Conservation (phyloP, 306 rosid species). For the Hippophae gyantsensis region DNA sequence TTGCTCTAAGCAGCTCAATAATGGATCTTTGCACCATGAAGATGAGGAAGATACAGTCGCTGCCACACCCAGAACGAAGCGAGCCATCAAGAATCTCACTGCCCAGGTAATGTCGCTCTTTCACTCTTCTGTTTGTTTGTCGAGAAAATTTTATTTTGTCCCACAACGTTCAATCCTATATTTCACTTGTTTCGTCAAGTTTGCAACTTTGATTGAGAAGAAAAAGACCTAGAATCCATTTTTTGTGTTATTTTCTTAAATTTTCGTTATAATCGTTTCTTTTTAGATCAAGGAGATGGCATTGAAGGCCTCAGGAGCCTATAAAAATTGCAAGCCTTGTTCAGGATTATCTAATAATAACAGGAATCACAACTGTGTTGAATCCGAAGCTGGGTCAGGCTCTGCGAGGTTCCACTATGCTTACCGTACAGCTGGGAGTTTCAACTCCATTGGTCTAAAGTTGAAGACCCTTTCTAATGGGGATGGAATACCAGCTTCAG, state of each 20-base stretch:
- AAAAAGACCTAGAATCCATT: no score
- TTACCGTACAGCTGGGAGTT: slow-evolving; percentile 66
- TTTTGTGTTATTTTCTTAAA: no score
- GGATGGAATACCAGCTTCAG: slow-evolving; percentile 89
- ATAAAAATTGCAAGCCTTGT: slow-evolving; percentile 88
- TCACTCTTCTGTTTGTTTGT: slow-evolving; percentile 11
- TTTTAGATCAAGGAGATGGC: slow-evolving; percentile 95
- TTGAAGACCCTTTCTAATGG: slow-evolving; percentile 84
- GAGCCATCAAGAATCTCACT: slow-evolving; percentile 78
- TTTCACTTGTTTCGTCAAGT: not conserved
- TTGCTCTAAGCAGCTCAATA: slow-evolving; percentile 77
- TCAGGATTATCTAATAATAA: slow-evolving; percentile 53
- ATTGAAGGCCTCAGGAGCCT: slow-evolving; percentile 90
- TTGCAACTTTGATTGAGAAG: slow-evolving; percentile 2
- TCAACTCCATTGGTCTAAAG: slow-evolving; percentile 37
- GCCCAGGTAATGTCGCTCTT: slow-evolving; percentile 49
- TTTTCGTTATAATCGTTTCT: not conserved
- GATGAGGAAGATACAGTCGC: slow-evolving; percentile 54
- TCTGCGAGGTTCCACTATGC: slow-evolving; percentile 72
- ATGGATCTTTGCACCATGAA: slow-evolving; percentile 75
- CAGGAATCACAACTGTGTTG: slow-evolving; percentile 44
- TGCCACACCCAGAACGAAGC: slow-evolving; percentile 73
- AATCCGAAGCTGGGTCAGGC: slow-evolving; percentile 69
- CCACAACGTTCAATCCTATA: not conserved
- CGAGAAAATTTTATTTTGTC: slow-evolving; percentile 13